Percentiles rank a stretch among this genome's conserved stretches.
Conservation (phyloP, 129 eudicot species). For the Chrysanthemum lavandulifolium region DNA sequence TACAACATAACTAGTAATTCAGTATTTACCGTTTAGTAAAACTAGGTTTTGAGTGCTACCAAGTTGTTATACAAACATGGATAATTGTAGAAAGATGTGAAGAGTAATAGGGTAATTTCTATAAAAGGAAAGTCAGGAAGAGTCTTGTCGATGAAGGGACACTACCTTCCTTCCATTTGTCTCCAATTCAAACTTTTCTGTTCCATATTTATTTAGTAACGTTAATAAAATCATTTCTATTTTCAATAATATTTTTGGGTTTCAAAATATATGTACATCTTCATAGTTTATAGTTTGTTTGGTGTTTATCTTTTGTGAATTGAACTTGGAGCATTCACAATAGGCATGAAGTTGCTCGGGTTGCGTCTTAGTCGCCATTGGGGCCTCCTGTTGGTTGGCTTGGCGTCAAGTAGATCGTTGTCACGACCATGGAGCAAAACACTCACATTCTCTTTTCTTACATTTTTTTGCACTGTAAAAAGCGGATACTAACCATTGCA, state of each 20-base stretch:
- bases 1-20: too few relatives aligned
- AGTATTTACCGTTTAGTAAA: neutral
- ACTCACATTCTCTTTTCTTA: too few relatives aligned
- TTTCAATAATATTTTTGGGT: neutral
- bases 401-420: too few relatives aligned
- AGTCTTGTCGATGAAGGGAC: slow-evolving; percentile 28
- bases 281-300: neutral
- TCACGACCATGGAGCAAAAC: too few relatives aligned
- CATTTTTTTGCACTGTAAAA: too few relatives aligned
- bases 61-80: slow-evolving; percentile 32
- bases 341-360: too few relatives aligned
- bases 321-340: too few relatives aligned
- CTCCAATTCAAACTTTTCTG: slow-evolving; percentile 14
- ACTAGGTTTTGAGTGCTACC: slow-evolving; percentile 1
- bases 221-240: neutral
- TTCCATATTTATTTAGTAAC: neutral
- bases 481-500: too few relatives aligned
- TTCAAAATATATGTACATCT: neutral
- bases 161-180: slow-evolving; percentile 20
- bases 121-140: slow-evolving; percentile 30
- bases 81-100: slow-evolving; percentile 2
- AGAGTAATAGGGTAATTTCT: slow-evolving; percentile 15
- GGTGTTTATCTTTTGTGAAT: too few relatives aligned
- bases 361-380: too few relatives aligned
- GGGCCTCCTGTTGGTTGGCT: too few relatives aligned